Evolutionary conservation across 768 basidiomycete genomes (phyloP), one percentile per base, ranked within the genome.

Genomic region (Mycena pura): DNA sequence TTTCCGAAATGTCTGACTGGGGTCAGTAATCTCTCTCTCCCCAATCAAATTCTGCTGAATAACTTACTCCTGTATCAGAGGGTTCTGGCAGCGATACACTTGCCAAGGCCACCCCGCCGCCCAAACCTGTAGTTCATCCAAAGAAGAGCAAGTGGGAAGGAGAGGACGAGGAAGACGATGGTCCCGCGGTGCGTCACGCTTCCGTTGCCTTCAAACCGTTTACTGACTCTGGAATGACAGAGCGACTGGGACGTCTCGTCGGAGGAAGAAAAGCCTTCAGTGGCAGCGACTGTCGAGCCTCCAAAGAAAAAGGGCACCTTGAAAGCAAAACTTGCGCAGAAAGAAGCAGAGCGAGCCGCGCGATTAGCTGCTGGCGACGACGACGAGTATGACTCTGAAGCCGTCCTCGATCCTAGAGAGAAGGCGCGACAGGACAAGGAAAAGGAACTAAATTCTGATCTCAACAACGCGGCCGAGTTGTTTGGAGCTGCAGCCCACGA

Each of bases 221-320:
- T 14, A 5, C 13, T 62, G 60, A 52, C 66, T 29, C 47, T 41
- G 47, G 13, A 32, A 21, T 38, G 64, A 29, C 68, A 96, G 94
- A 95, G 93, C 75, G 96, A 97, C 76, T 99, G 96, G 96, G 96
- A 99, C 68, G 92, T 81, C 31, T 91, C 91, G 1, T 88, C 88
- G 7, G 86, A 86, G 6, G 89, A 93, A 53, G 85, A 87, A 61
- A 76, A 84, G 45, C 75, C 81, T 6, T 73, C 80, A 39, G 52
- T 84, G 2, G 70, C 79, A 5, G 73, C 81, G 3, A 66, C 85
- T 0, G 84, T 80, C 44, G 87, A 88, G 17, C 88, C 92, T 4
- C 86, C 89, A 2, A 93, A 92, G 81, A 96, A 97, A 79, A 97
- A 95, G 78, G 94, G 93, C 52, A 92, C 90, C 1, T 75, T 98